phyloP scores from a whole-genome alignment of 257 asterid species.

The Solanum tacnaense region DNA sequence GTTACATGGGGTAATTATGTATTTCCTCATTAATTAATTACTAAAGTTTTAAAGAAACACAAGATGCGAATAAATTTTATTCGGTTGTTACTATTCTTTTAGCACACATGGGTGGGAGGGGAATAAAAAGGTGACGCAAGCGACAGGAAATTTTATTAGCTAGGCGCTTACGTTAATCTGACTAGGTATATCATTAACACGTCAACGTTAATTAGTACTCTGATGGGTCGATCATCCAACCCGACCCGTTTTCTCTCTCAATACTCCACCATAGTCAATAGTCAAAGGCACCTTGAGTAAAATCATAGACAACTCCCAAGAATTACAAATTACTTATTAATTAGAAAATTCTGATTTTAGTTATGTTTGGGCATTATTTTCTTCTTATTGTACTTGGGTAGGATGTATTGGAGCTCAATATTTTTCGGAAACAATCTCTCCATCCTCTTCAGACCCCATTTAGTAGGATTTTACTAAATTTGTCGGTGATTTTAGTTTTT shows the following conservation, averaged over 20 bases:
- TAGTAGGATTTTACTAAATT: too few relatives aligned
- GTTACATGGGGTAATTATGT: too few relatives aligned
- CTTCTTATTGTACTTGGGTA: background rate
- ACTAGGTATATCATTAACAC: background rate
- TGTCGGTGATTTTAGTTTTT: too few relatives aligned
- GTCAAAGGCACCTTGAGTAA: background rate
- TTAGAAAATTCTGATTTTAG: background rate
- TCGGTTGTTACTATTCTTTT: background rate
- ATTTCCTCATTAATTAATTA: too few relatives aligned
- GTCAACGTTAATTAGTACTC: background rate
- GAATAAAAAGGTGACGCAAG: background rate
- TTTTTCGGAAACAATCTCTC: too few relatives aligned
- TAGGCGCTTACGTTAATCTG: background rate
- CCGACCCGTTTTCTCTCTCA: background rate
- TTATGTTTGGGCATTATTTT: background rate
- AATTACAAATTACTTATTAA: background rate
- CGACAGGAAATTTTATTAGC: background rate
- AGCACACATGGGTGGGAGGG: background rate
- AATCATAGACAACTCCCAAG: background rate
- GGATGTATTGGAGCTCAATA: background rate
- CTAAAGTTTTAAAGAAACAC: too few relatives aligned
- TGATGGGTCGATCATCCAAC: background rate
- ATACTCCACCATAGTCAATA: background rate
- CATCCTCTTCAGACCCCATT: too few relatives aligned
- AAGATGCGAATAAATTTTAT: too few relatives aligned